Conservation (phyloP, 139 green algal species). For the Chlamydomonas applanata region DNA sequence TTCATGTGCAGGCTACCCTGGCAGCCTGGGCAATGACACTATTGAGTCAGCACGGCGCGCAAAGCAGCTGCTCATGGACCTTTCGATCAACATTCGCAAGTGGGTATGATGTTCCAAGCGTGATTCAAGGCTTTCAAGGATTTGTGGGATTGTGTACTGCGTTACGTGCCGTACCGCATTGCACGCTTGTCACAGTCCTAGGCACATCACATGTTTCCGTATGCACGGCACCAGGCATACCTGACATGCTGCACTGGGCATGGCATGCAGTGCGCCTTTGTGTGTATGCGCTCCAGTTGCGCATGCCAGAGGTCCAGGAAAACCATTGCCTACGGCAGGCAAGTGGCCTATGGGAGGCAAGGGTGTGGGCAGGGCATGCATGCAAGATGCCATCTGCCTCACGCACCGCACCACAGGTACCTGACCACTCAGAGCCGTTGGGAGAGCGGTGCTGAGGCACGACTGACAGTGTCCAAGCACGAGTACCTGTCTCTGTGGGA, state of each 20-base stretch:
- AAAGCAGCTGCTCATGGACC: constrained; percentile 21
- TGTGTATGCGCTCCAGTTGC: too few relatives aligned
- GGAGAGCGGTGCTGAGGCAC: constrained; percentile 14
- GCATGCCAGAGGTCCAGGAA: too few relatives aligned
- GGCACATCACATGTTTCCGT: neutral
- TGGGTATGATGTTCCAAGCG: too few relatives aligned
- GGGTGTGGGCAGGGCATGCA: too few relatives aligned
- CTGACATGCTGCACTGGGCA: neutral
- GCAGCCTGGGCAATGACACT: constrained; percentile 17
- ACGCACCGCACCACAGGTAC: neutral
- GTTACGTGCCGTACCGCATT: too few relatives aligned
- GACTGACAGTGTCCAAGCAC: constrained; percentile 6
- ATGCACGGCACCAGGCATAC: neutral
- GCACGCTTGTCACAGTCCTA: neutral
- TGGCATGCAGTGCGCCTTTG: neutral
- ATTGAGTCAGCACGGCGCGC: neutral
- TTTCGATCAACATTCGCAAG: constrained; percentile 18
- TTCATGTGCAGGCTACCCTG: neutral
- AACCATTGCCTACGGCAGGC: too few relatives aligned
- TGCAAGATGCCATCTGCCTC: neutral
- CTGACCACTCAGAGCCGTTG: neutral
- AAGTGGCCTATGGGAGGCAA: too few relatives aligned
- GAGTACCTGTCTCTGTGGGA: constrained; percentile 8
- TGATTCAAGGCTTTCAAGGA: too few relatives aligned
- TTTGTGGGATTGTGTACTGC: neutral